phyloP scores from a whole-genome alignment of 345 rosid species.

The Aurinia saxatilis region DNA sequence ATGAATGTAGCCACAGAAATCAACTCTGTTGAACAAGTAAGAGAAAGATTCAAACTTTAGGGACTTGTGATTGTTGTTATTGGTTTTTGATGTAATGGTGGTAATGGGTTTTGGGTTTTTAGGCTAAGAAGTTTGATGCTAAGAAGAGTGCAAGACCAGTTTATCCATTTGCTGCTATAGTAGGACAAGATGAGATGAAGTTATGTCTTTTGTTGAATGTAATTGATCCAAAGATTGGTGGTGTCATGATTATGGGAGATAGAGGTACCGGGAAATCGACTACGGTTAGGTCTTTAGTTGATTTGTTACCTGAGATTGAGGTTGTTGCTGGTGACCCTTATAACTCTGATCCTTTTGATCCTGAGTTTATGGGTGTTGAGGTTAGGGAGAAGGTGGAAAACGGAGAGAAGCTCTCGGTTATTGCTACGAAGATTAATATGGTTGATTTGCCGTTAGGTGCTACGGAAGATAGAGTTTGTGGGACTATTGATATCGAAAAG shows the following conservation, averaged over 20 bases:
- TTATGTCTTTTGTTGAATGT: conserved; percentile 82
- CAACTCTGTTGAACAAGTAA: conserved; percentile 64
- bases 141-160: conserved; percentile 90
- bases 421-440: conserved; percentile 72
- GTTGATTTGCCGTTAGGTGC: conserved; percentile 98
- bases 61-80: background rate
- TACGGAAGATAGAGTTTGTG: conserved; percentile 98
- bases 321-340: conserved; percentile 84
- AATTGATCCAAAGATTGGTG: conserved; percentile 95
- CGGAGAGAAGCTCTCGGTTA: conserved; percentile 46
- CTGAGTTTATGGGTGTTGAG: conserved; percentile 88
- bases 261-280: conserved; percentile 96
- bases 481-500: conserved; percentile 90
- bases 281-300: conserved; percentile 82
- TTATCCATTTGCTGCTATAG: conserved; percentile 93
- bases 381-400: conserved; percentile 54
- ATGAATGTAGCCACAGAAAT: conserved; percentile 73
- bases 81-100: background rate
- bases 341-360: conserved; percentile 90
- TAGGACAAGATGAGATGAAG: conserved; percentile 99
- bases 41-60: conserved; percentile 6
- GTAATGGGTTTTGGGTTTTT: conserved; percentile 8
- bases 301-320: conserved; percentile 78
- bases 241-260: conserved; percentile 98
- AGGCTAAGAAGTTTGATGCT: conserved; percentile 49